Percentiles rank a stretch among this genome's conserved stretches.
phyloP scores from a whole-genome alignment of 192 early-diverging fungal genomes.

The Helicostylum pulchrum region DNA sequence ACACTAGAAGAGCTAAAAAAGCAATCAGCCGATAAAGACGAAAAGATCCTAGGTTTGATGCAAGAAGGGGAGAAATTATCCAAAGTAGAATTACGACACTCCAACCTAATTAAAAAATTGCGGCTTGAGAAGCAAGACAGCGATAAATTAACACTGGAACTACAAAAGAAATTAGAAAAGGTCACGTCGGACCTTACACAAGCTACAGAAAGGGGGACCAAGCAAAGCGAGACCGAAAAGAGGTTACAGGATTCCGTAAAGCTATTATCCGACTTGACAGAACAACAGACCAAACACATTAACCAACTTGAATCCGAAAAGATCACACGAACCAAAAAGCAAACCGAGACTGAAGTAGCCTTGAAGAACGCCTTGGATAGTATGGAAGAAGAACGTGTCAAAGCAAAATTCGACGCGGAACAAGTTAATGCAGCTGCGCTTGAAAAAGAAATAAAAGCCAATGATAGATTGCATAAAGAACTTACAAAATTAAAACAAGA shows the following conservation, averaged over 20 bases:
- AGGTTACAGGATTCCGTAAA: conserved; percentile 31
- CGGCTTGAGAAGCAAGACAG: conserved; percentile 58
- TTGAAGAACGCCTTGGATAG: conserved; percentile 3
- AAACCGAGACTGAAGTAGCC: conserved; percentile 3
- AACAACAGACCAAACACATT: conserved; percentile 31
- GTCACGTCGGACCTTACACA: conserved; percentile 44
- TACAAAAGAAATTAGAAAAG: conserved; percentile 54
- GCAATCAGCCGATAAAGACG: conserved; percentile 41
- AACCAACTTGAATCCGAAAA: conserved; percentile 26
- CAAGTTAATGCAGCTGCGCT: conserved; percentile 40
- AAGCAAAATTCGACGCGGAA: conserved; percentile 28
- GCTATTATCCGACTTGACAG: conserved; percentile 22
- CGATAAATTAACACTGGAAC: conserved; percentile 50
- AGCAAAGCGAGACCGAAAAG: conserved; percentile 40
- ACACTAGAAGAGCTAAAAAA: conserved; percentile 42
- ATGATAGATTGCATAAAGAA: conserved; percentile 41
- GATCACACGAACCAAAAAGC: conserved; percentile 2
- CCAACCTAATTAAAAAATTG: conserved; percentile 72
- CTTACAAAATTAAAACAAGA: conserved; percentile 31
- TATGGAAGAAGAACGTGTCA: conserved; percentile 17
- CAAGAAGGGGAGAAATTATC: conserved; percentile 69
- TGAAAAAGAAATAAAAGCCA: conserved; percentile 47
- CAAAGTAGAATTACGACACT: conserved; percentile 68
- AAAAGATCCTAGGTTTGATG: conserved; percentile 45
- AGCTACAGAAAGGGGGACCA: conserved; percentile 39